Conservation (phyloP, 1,139 yeast genomes). For the Protomyces inundatus region DNA sequence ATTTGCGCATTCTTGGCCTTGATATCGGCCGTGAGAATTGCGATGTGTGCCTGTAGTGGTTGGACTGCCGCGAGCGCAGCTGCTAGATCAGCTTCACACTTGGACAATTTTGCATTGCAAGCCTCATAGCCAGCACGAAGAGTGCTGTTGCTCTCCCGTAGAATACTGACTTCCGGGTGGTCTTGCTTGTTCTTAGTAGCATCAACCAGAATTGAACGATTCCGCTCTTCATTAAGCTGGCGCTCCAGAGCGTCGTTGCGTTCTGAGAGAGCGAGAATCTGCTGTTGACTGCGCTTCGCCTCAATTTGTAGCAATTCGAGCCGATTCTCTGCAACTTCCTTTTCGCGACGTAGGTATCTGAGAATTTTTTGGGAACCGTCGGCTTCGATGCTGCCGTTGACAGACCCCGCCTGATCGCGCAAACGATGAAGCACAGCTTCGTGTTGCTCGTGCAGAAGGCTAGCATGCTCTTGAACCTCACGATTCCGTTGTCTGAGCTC, state of each 20-base stretch:
- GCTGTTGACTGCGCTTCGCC: constrained; percentile 45
- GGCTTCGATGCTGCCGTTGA: constrained; percentile 30
- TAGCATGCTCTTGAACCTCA: constrained; percentile 62
- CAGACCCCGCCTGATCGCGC: constrained; percentile 9
- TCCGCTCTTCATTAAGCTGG: constrained; percentile 35
- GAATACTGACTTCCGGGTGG: constrained; percentile 60
- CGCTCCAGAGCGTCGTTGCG: constrained; percentile 39
- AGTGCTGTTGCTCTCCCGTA: constrained; percentile 68
- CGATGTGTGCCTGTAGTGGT: constrained; percentile 41
- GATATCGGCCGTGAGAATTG: constrained; percentile 42
- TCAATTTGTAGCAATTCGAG: constrained; percentile 50
- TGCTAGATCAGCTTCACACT: constrained; percentile 40
- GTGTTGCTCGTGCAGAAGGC: constrained; percentile 62
- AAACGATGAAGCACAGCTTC: constrained; percentile 43
- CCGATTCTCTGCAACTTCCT: constrained; percentile 64
- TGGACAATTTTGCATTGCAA: constrained; percentile 38
- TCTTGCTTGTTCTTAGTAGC: constrained; percentile 46
- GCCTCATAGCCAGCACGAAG: constrained; percentile 52
- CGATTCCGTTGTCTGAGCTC: constrained; percentile 46
- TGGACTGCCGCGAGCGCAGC: constrained; percentile 37
- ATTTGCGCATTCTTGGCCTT: constrained; percentile 45
- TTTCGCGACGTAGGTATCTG: constrained; percentile 64
- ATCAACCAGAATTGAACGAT: constrained; percentile 34
- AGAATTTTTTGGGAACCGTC: constrained; percentile 54
- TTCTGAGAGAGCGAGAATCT: constrained; percentile 36